Evolutionary conservation across 768 basidiomycete genomes (phyloP), one percentile per base, ranked within the genome.

Genomic region (Boletus tomentosulus): DNA sequence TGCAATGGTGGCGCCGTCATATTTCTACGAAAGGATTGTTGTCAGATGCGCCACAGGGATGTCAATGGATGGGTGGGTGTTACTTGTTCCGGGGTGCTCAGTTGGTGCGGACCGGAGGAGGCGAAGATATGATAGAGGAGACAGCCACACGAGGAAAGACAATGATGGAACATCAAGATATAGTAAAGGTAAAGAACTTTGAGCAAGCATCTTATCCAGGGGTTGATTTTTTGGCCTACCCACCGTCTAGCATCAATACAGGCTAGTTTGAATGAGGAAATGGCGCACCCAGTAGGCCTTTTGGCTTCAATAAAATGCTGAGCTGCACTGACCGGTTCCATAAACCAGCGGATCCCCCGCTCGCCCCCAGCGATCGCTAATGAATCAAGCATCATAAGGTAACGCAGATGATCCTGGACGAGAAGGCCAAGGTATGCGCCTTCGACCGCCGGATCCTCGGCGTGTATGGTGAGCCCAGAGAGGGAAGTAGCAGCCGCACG

Each of bases 311-410:
- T 41, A 19, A 58, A 61, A 54, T 61, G 52, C 55, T 56, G 69
- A 27, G 58, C 54, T 42, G 58, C 57, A 15, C 6, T 58, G 33
- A 57, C 50, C 5, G 67, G 63, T 37, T 84, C 85, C 50, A 76
- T 80, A 65, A 92, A 91, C 90, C 90, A 92, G 50, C 82, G 76
- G 38, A 86, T 76, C 1, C 88, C 87, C 35, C 77, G 79, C 27
- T 83, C 80, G 54, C 81, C 80, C 51, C 77, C 73, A 12, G 75
- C 72, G 12, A 52, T 51, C 0, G 89, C 89, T 15, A 92, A 70
- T 19, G 75, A 75, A 61, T 92, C 90, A 11, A 91, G 73, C 71
- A 81, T 78, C 67, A 89, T 86, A 22, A 92, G 75, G 67, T 89
- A 87, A 25, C 73, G 76, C 11, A 92, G 65, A 57, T 86, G 79